phyloP scores from a whole-genome alignment of 2,329 filamentous ascomycete genomes.

The Aspergillus flavus region DNA sequence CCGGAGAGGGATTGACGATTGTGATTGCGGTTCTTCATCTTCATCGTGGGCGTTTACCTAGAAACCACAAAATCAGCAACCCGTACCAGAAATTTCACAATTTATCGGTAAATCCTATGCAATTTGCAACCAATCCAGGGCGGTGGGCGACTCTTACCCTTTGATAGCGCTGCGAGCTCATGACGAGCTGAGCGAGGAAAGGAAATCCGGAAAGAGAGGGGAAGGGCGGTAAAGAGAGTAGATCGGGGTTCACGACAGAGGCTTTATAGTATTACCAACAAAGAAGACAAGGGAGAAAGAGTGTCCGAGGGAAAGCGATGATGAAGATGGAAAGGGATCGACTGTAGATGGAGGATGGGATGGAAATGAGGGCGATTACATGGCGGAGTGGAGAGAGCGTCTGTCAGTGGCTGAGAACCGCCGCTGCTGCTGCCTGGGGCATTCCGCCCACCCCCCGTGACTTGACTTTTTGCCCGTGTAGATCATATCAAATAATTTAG shows the following conservation, averaged over 20 bases:
- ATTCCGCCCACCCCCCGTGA: conserved; percentile 2
- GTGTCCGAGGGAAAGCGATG: conserved; percentile 18
- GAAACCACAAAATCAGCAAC: conserved; percentile 1
- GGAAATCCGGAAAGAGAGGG: conserved; percentile 24
- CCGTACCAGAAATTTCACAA: not conserved
- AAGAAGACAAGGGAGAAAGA: conserved; percentile 18
- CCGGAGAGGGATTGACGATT: conserved; percentile 33
- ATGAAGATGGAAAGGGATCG: conserved; percentile 23
- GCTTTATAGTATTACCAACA: conserved; percentile 2
- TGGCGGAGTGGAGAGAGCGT: conserved; percentile 15
- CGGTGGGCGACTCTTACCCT: conserved; percentile 39
- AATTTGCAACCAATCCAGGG: not conserved
- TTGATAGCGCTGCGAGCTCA: conserved; percentile 54
- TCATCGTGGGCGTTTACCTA: conserved; percentile 50
- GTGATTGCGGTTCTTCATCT: conserved; percentile 39
- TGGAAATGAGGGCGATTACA: conserved; percentile 27
- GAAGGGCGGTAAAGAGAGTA: conserved; percentile 16
- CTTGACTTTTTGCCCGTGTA: conserved; percentile 1
- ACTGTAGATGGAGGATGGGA: conserved; percentile 10
- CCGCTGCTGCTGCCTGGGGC: conserved; percentile 7
- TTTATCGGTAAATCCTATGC: not conserved
- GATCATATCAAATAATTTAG: conserved; percentile 1
- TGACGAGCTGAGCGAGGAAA: conserved; percentile 42
- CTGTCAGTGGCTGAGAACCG: conserved; percentile 5
- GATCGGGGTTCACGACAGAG: conserved; percentile 2